These are phyloP conservation scores for Syzygium jambos DNA, from an alignment of 345 rosid species.

Conservation along the genomic window DNA sequence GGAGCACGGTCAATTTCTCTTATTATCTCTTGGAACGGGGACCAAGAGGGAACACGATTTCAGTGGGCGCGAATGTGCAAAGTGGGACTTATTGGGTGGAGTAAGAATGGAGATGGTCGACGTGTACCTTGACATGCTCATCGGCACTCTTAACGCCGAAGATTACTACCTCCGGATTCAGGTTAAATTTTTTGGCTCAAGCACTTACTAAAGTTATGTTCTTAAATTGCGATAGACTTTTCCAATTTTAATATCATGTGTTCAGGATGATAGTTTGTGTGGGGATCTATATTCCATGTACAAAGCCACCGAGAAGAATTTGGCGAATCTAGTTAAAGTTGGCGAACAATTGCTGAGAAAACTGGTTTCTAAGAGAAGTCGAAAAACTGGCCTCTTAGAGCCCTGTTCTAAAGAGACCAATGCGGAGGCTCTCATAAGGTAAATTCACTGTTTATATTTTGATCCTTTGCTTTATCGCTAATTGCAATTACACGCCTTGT, in stretches of 20 bases:
- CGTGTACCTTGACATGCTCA: rapidly evolving
- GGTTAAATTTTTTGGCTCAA: background rate
- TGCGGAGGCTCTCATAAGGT: background rate
- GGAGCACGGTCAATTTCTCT: background rate
- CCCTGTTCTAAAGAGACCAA: background rate
- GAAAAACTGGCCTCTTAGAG: background rate
- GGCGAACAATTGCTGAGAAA: background rate
- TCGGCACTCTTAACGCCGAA: background rate
- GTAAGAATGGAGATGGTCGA: background rate
- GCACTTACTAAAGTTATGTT: background rate
- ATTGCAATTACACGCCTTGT: background rate
- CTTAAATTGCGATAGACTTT: background rate
- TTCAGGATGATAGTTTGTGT: background rate
- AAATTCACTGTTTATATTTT: background rate
- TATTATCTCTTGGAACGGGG: background rate
- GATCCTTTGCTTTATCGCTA: background rate
- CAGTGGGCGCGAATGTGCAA: too few relatives aligned
- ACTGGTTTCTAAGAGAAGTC: background rate
- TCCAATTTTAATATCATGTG: background rate
- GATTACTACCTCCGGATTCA: background rate
- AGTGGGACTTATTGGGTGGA: too few relatives aligned
- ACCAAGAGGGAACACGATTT: background rate
- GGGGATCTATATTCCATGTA: background rate
- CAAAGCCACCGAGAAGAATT: background rate
- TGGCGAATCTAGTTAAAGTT: background rate